Conservation (phyloP, 331 rosid genomes). For the Malus hybrid region DNA sequence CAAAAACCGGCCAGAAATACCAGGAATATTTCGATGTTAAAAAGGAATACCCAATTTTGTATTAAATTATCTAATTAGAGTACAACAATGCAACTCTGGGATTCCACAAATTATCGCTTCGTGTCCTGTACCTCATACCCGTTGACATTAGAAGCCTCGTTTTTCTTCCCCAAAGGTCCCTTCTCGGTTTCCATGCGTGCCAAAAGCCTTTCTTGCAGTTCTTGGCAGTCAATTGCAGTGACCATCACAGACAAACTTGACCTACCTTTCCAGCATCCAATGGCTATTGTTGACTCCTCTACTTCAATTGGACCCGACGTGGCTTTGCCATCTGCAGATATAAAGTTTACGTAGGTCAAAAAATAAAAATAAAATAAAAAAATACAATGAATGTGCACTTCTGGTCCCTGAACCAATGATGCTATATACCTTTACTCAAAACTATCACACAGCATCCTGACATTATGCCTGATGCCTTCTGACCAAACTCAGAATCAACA, state of each 20-base stretch:
- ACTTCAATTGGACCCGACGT: constrained; percentile 32
- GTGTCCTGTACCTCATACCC: constrained; percentile 24
- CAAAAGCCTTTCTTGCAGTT: constrained; percentile 71
- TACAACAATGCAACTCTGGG: not conserved
- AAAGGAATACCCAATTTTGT: not conserved
- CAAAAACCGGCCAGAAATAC: not conserved
- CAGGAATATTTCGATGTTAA: not conserved
- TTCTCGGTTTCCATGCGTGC: constrained; percentile 40
- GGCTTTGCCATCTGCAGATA: constrained; percentile 34
- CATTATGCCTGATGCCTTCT: constrained; percentile 58
- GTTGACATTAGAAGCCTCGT: constrained; percentile 13
- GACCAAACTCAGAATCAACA: constrained; percentile 65
- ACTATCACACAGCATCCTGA: constrained; percentile 83
- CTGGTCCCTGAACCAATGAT: not conserved
- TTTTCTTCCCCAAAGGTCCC: constrained; percentile 21
- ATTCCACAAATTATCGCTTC: not conserved
- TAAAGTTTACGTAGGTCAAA: not conserved
- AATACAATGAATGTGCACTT: not conserved
- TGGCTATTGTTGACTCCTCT: constrained; percentile 77
- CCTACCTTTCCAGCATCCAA: constrained; percentile 96
- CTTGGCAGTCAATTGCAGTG: constrained; percentile 83
- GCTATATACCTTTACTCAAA: constrained; percentile 51
- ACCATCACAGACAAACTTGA: constrained; percentile 79
- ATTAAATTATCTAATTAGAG: not conserved
- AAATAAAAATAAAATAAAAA: not conserved